These are phyloP conservation scores for Lipomyces sp. DNA, from an alignment of 805 yeast species.

Conservation along the genomic window DNA sequence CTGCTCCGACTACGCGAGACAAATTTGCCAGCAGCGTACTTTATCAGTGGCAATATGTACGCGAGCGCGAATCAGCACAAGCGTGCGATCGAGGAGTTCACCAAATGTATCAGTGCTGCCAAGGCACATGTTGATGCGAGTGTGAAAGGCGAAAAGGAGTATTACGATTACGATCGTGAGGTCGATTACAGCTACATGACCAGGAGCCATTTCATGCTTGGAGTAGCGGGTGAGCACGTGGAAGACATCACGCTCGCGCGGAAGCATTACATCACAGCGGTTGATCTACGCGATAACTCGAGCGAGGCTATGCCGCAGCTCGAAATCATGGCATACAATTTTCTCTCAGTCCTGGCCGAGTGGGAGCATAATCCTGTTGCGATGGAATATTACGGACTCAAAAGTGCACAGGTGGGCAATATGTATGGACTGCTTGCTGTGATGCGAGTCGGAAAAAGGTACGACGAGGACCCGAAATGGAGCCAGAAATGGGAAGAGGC, in stretches of 20 bases:
- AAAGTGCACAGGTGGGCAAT: constrained; percentile 17
- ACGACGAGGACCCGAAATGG: constrained; percentile 12
- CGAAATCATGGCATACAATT: constrained; percentile 16
- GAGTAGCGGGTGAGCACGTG: constrained; percentile 3
- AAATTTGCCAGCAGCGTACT: constrained; percentile 19
- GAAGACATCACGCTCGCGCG: constrained; percentile 10
- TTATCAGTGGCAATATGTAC: constrained; percentile 7
- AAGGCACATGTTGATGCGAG: constrained; percentile 19
- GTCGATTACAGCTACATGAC: constrained; percentile 16
- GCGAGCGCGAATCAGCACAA: neutral
- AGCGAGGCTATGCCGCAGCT: constrained; percentile 6
- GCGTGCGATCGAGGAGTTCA: constrained; percentile 6
- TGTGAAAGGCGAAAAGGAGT: constrained; percentile 4
- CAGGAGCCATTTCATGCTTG: constrained; percentile 15
- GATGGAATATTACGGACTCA: constrained; percentile 13
- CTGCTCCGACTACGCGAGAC: constrained; percentile 11
- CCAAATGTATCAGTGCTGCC: constrained; percentile 14
- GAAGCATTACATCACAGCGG: constrained; percentile 5
- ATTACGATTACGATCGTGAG: constrained; percentile 25
- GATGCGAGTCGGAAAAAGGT: constrained; percentile 5
- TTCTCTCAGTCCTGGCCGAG: constrained; percentile 16
- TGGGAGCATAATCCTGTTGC: constrained; percentile 16
- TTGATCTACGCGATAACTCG: constrained; percentile 9
- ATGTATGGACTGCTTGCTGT: constrained; percentile 4
- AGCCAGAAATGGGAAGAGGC: constrained; percentile 8